Evolutionary conservation across 208 protist species (phyloP).

Genomic region (Crithidia sp.): DNA sequence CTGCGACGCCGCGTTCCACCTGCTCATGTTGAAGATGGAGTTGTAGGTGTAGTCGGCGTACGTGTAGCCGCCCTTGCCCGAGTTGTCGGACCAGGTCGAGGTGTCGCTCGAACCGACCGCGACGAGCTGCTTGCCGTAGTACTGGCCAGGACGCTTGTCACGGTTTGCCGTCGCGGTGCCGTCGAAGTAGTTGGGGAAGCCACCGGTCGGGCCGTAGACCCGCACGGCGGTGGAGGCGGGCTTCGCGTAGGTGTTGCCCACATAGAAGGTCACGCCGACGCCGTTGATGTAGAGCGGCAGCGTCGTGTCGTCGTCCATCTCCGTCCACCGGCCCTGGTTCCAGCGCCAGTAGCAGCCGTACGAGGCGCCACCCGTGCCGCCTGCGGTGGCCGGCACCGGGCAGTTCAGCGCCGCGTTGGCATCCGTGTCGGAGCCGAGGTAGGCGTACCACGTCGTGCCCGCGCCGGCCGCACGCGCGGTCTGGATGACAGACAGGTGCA

Average conservation of each 20-base stretch:
- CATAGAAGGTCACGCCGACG: constrained; percentile 39
- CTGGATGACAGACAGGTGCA: constrained; percentile 26
- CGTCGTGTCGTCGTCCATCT: constrained; percentile 26
- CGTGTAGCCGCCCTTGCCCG: constrained; percentile 33
- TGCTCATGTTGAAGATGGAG: constrained; percentile 10
- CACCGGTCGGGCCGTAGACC: neutral
- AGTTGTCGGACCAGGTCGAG: constrained; percentile 43
- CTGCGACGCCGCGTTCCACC: constrained; percentile 9
- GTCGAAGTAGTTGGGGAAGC: constrained; percentile 26
- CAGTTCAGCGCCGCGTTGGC: constrained; percentile 7
- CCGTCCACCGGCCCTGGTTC: constrained; percentile 45
- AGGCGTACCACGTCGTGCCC: constrained; percentile 36
- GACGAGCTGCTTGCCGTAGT: constrained; percentile 30
- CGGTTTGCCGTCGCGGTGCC: neutral
- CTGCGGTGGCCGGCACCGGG: neutral
- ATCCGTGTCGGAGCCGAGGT: constrained; percentile 32
- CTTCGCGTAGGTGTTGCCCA: constrained; percentile 27
- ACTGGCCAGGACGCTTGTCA: constrained; percentile 22
- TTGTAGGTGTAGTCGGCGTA: constrained; percentile 29
- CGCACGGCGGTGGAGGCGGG: neutral
- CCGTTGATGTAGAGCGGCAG: constrained; percentile 7
- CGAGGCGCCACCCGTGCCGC: neutral
- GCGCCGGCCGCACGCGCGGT: constrained; percentile 16
- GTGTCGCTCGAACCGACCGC: constrained; percentile 16
- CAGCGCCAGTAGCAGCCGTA: constrained; percentile 49